Evolutionary conservation across 768 basidiomycete species (phyloP).

Genomic region (Scleroderma bovista): DNA sequence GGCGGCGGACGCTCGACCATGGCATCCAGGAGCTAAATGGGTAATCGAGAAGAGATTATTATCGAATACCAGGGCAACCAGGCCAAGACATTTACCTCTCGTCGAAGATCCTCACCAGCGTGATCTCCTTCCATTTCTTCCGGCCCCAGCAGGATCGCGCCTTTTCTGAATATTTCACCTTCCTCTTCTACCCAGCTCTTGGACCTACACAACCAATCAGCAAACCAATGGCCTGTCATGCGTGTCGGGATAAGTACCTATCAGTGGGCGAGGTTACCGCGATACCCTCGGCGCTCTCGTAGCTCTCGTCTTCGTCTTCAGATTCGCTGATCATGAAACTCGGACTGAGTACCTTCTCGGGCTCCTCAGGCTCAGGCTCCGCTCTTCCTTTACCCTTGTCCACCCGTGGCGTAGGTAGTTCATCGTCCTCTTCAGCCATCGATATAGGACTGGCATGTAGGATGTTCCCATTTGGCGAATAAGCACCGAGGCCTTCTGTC

Average conservation of each 20-base stretch:
- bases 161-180: conserved; percentile 93
- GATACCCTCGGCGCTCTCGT: conserved; percentile 34
- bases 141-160: conserved; percentile 68
- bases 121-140: conserved; percentile 90
- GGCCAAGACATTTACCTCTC: conserved; percentile 46
- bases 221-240: background rate
- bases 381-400: conserved; percentile 81
- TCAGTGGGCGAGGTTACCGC: conserved; percentile 34
- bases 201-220: conserved; percentile 40
- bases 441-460: conserved; percentile 2
- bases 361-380: conserved; percentile 60
- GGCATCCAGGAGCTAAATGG: conserved; percentile 65
- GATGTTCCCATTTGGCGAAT: conserved; percentile 28
- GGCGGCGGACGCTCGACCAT: conserved; percentile 84
- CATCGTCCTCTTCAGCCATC: conserved; percentile 22
- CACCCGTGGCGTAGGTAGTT: conserved; percentile 52
- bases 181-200: conserved; percentile 88
- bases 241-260: conserved; percentile 25
- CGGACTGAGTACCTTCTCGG: conserved; percentile 69
- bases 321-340: conserved; percentile 49
- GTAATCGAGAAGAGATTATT: background rate
- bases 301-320: conserved; percentile 46
- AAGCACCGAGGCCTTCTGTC: conserved; percentile 20
- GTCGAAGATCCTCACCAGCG: conserved; percentile 82
- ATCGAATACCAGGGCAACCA: background rate